These are phyloP conservation scores for Elongisporangium anandrum DNA, from an alignment of 352 stramenopile species.

Conservation along the genomic window DNA sequence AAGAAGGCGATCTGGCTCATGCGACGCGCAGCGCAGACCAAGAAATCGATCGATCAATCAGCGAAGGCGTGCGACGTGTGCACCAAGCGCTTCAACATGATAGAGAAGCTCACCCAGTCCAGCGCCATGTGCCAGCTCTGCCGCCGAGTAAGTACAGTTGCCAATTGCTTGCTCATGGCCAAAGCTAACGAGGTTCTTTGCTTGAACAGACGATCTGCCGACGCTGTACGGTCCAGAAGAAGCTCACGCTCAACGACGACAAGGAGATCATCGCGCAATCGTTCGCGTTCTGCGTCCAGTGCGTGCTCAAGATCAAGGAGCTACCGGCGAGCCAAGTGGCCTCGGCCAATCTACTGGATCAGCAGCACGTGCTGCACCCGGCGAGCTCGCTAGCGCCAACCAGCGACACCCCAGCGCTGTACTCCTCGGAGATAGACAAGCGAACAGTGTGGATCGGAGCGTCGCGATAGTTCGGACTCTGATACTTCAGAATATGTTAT, in stretches of 20 bases:
- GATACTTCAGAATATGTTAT: too few relatives aligned
- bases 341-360: slow-evolving; percentile 16
- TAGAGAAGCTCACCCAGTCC: slow-evolving; percentile 27
- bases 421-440: not conserved
- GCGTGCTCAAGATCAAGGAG: slow-evolving; percentile 33
- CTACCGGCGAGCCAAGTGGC: slow-evolving; percentile 36
- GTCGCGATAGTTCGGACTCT: not conserved
- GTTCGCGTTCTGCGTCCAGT: slow-evolving; percentile 43
- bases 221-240: slow-evolving; percentile 55
- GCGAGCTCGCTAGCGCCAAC: not conserved
- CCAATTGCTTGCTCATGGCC: not conserved
- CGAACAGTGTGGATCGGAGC: not conserved
- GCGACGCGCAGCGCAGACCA: slow-evolving; percentile 5
- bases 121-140: slow-evolving; percentile 37
- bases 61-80: slow-evolving; percentile 19
- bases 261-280: slow-evolving; percentile 19
- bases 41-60: slow-evolving; percentile 4
- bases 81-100: slow-evolving; percentile 23
- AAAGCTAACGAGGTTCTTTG: too few relatives aligned
- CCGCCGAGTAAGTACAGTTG: slow-evolving; percentile 8
- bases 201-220: slow-evolving; percentile 30
- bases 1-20: slow-evolving; percentile 71
- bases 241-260: slow-evolving; percentile 28
- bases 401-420: not conserved
- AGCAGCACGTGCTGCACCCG: not conserved